A percentile compares a stretch with the other conserved stretches of the same genome.
Conservation (phyloP, 2,329 filamentous ascomycete species). For the Colletotrichum kahawae region DNA sequence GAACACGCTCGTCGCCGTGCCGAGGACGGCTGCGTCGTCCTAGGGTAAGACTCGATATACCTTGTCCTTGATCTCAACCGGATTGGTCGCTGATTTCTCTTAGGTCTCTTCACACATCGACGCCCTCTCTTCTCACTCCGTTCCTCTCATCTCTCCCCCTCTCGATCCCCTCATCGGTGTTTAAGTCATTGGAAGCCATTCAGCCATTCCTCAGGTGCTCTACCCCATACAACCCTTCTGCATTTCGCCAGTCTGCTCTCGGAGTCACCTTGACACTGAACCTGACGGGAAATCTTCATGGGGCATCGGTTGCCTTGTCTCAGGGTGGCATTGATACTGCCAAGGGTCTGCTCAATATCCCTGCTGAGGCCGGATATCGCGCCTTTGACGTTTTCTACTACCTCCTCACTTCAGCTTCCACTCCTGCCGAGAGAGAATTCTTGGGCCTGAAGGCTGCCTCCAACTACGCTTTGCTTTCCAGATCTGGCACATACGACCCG, state of each 20-base stretch:
- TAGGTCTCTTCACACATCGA: conserved; percentile 87
- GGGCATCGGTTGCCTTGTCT: conserved; percentile 78
- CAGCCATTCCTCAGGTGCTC: conserved; percentile 87
- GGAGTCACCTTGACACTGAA: conserved; percentile 83
- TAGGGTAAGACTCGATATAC: conserved; percentile 67
- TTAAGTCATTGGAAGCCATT: conserved; percentile 80
- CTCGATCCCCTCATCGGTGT: conserved; percentile 75
- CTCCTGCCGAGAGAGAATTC: conserved; percentile 86
- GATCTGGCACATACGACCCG: conserved; percentile 83
- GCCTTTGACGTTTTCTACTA: conserved; percentile 99
- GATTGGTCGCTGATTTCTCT: background rate
- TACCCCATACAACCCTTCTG: conserved; percentile 87
- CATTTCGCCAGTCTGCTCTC: conserved; percentile 79
- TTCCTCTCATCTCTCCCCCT: conserved; percentile 85
- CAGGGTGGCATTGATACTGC: conserved; percentile 86
- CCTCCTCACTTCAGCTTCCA: conserved; percentile 88
- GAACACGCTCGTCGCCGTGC: conserved; percentile 94
- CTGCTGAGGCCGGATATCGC: conserved; percentile 79
- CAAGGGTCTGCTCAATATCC: conserved; percentile 80
- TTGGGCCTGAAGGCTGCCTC: conserved; percentile 79
- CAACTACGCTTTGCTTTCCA: conserved; percentile 78
- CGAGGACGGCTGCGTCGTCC: conserved; percentile 90
- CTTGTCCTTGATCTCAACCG: background rate
- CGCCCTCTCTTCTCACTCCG: conserved; percentile 81
- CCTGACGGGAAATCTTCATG: conserved; percentile 78